Percentiles rank a stretch among this genome's conserved stretches.
These are phyloP conservation scores for Chlamydomonas incerta DNA, from an alignment of 139 green algal species.

Conservation along the genomic window DNA sequence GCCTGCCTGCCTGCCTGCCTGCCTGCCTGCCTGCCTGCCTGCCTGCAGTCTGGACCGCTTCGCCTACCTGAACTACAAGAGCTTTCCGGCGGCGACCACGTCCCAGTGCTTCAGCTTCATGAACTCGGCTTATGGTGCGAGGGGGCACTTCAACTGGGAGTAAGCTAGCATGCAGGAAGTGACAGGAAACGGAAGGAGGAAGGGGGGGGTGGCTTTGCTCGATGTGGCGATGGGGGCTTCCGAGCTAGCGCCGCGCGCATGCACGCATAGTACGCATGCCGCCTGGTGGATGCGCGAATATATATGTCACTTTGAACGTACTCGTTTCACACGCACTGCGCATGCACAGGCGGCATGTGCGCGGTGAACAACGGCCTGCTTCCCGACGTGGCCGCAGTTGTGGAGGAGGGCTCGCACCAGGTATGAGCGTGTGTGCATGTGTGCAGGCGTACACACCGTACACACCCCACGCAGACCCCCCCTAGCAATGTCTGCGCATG, in stretches of 20 bases:
- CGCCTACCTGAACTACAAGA: neutral
- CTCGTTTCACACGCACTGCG: neutral
- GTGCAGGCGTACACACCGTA: neutral
- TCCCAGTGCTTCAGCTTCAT: slow-evolving; percentile 37
- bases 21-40: too few species aligned
- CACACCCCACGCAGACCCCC: neutral
- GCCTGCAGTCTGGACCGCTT: slow-evolving; percentile 3
- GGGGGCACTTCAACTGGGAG: neutral
- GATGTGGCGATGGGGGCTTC: too few species aligned
- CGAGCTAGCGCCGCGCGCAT: too few species aligned
- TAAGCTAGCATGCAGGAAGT: too few species aligned
- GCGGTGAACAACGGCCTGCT: slow-evolving; percentile 10
- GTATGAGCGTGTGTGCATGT: too few species aligned
- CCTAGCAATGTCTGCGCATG: neutral
- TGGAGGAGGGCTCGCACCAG: slow-evolving; percentile 8
- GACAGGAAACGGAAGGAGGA: too few species aligned
- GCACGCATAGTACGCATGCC: too few species aligned
- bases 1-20: too few species aligned
- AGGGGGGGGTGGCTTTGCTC: too few species aligned
- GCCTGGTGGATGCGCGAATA: neutral
- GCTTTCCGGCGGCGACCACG: neutral
- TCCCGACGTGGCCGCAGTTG: neutral
- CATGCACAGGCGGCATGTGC: slow-evolving; percentile 1
- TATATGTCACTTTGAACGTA: neutral
- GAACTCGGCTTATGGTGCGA: neutral